Base-by-base conservation (phyloP, 106 monocot genomes). In the Acanthochlamys bracteata region DNA sequence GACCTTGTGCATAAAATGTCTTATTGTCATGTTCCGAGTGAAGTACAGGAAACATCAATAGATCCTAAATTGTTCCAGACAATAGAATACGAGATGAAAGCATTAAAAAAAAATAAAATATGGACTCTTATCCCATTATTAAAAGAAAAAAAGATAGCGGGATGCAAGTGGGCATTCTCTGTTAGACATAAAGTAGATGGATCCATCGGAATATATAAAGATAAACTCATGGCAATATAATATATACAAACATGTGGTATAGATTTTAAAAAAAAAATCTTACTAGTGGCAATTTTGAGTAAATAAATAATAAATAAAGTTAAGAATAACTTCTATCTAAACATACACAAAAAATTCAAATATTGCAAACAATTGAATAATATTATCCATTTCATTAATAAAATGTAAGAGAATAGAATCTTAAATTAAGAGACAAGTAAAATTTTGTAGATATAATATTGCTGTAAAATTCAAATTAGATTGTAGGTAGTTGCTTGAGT, bases 201-300 rank as follows among this genome's bases (percentile, higher is more conserved):
- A 33, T 33, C 33, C 33, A 33, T 33, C 0, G 12, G 40, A 12
- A 67, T 39, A 24, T 67, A 53, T 40, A 67, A 67, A 41, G 67
- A 11, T 39, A 51, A 56, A 25, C 19, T 39, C n/a, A 54, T 67
- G 4, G 17, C 55, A 4, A 53, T 39, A 20, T 39, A 7, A 15
- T 39, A 47, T 39, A 67, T 55, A 1, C 66, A 67, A 19, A 52
- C 66, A 13, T 55, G 57, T 56, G 33, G 27, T 7, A 67, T 67
- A 17, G 39, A 55, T 20, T 17, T 54, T 19, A 54, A 55, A 26
- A 40, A 67, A 11, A 56, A 22, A 8, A 55, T 67, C 41, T 45
- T 46, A 21, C 65, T 23, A 25, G 49, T 65, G 23, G 65, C 65
- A 65, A 67, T 55, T 9, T 15, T 67, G 8, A 39, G 57, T 40